A percentile compares a stretch with the other conserved stretches of the same genome.
phyloP scores from a whole-genome alignment of 805 yeast species.

The Candida succiphila region DNA sequence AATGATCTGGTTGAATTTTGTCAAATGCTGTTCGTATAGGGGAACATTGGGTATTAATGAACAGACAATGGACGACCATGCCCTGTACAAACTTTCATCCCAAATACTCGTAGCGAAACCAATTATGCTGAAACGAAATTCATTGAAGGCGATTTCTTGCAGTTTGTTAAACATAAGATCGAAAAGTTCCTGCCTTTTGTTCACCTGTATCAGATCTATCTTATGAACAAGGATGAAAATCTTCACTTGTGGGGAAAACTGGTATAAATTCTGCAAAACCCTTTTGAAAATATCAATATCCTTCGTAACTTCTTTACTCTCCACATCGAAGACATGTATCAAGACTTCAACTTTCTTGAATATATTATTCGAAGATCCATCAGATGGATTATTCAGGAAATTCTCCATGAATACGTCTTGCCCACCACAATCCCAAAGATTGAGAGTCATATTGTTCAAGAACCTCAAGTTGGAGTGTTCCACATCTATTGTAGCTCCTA shows the following conservation, averaged over 20 bases:
- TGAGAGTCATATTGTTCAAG: constrained; percentile 89
- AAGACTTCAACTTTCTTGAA: constrained; percentile 93
- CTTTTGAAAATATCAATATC: constrained; percentile 88
- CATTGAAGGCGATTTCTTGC: constrained; percentile 55
- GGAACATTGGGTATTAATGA: constrained; percentile 89
- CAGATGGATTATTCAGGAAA: constrained; percentile 32
- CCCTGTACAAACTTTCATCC: constrained; percentile 93
- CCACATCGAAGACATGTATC: constrained; percentile 94
- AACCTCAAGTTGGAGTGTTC: constrained; percentile 92
- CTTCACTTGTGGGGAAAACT: constrained; percentile 83
- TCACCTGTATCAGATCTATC: constrained; percentile 90
- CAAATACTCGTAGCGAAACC: constrained; percentile 96
- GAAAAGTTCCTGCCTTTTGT: constrained; percentile 76
- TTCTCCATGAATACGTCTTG: constrained; percentile 96
- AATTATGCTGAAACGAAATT: constrained; percentile 50
- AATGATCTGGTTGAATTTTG: constrained; percentile 60
- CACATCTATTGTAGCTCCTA: constrained; percentile 98
- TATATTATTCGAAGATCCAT: constrained; percentile 70
- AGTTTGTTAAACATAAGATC: constrained; percentile 76
- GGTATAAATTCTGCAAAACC: constrained; percentile 70
- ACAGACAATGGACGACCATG: constrained; percentile 96
- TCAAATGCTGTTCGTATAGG: constrained; percentile 63
- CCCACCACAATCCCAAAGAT: constrained; percentile 98
- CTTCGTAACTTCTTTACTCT: constrained; percentile 80
- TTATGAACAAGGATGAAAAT: constrained; percentile 88